Base-by-base conservation (phyloP, 495 filamentous ascomycete genomes). In the Trichoderma reesei region DNA sequence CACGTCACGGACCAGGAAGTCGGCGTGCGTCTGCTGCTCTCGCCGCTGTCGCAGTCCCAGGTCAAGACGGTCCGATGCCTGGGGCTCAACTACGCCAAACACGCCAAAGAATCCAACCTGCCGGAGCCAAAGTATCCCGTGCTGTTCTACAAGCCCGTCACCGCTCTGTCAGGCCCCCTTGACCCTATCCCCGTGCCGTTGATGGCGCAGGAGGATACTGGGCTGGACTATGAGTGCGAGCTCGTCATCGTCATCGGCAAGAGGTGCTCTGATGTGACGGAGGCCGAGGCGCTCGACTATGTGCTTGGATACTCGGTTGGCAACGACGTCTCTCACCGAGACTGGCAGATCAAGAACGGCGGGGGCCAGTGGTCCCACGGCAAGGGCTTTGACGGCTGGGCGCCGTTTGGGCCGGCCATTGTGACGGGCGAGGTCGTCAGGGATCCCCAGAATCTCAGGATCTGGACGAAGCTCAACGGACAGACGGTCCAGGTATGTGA, bases 311-410 rank as follows among this genome's bases (percentile, higher is more conserved):
- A 93, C 71, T 80, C 87, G 5, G 83, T 91, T 61, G 91, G 90
- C 48, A 89, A 96, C 70, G 91, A 94, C 73, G 79, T 96, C 38
- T 90, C 87, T 13, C 90, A 93, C 72, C 86, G 91, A 33, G 88
- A 90, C 63, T 91, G 89, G 88, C 91, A 96, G 73, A 73, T 94
- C 63, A 84, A 86, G 70, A 83, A 83, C 41, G 90, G 90, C 20
- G 88, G 90, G 14, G 86, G 89, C 0, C 91, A 94, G 74, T 95
- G 90, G 91, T 79, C 78, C 0, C 67, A 92, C 4, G 90, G 90
- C 1, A 96, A 96, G 72, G 87, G 90, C 3, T 94, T 91, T 69
- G 90, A 96, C 75, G 88, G 88, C 54, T 94, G 90, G 90, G 90
- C 90, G n/a, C 91, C 90, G 0, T 88, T 83, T 68, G 91, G 91